Base-by-base conservation (phyloP, 768 basidiomycete species). In the Calocybe indica region DNA sequence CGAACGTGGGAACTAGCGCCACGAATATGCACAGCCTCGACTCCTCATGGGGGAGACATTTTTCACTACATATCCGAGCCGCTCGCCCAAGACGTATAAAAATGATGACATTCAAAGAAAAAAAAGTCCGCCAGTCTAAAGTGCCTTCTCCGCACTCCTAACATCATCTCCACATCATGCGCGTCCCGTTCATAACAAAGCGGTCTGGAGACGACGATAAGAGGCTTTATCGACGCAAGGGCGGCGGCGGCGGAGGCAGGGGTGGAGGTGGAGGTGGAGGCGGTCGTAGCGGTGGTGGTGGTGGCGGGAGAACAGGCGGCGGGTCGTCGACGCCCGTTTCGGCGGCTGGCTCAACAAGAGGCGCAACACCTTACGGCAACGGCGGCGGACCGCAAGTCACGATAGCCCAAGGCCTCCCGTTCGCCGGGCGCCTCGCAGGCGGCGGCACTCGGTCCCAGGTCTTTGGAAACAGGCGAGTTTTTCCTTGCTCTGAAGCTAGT, bases 391-490 rank as follows among this genome's bases (percentile, higher is more conserved):
- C 39, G 30, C 8, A 47, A 7, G 40, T 37, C 5, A 56, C 59
- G 1, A 74, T 74, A 33, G 57, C 70, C 0, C 22, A 56, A 6
- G 68, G 71, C 5, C 60, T 62, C 22, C 13, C 50, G 7, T 72
- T 72, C 49, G 51, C 64, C 2, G 71, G 70, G 1, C 64, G 77
- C 5, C 51, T 54, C 0, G 64, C 59, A 1, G 77, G 77, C 8
- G 77, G 77, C 1, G 77, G 63, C 5, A 66, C 62, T 1, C 60
- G 78, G 29, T 37, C 37, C 13, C 53, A 71, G 33, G 44, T 74
- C 8, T 71, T 46, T 36, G 73, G 73, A 3, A 60, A 61, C n/a
- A 62, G 55, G 72, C 72, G 37, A 34, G 60, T 58, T 22, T 22
- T 22, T 22, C 22, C 22, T 22, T 22, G 22, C 22, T 22, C 22